Conservation (phyloP, 805 yeast genomes). For the Scheffersomyces lignosus region DNA sequence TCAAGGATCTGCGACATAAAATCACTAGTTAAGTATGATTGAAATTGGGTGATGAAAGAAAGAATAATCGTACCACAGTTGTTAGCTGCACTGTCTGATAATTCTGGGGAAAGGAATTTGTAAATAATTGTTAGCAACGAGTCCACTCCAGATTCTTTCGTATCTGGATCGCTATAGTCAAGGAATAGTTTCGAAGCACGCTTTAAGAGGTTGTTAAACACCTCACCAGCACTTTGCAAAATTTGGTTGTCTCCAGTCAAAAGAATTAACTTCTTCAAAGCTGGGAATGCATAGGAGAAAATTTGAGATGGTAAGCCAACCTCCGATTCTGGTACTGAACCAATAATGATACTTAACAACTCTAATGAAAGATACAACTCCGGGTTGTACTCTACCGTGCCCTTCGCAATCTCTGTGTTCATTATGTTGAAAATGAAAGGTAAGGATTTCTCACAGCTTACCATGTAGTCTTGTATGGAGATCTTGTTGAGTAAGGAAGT, state of each 20-base stretch:
- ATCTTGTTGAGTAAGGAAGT: slow-evolving; percentile 55
- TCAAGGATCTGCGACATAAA: slow-evolving; percentile 60
- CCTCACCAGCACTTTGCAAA: slow-evolving; percentile 74
- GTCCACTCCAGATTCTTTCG: slow-evolving; percentile 48
- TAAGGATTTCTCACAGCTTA: slow-evolving; percentile 50
- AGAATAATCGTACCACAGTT: slow-evolving; percentile 70
- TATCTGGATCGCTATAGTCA: slow-evolving; percentile 29
- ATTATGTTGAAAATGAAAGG: slow-evolving; percentile 48
- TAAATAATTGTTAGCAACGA: slow-evolving; percentile 64
- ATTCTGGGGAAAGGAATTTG: slow-evolving; percentile 65
- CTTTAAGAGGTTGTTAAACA: slow-evolving; percentile 59
- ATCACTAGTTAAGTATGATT: slow-evolving; percentile 33
- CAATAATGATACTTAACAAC: slow-evolving; percentile 51
- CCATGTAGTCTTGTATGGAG: slow-evolving; percentile 42
- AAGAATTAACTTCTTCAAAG: slow-evolving; percentile 39
- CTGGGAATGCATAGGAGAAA: slow-evolving; percentile 45
- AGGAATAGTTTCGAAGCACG: slow-evolving; percentile 36
- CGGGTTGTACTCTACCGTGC: slow-evolving; percentile 53
- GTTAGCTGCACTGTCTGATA: slow-evolving; percentile 80
- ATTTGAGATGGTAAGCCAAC: slow-evolving; percentile 37
- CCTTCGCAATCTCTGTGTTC: slow-evolving; percentile 21
- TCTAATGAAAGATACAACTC: slow-evolving; percentile 60
- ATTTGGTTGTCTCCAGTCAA: slow-evolving; percentile 71
- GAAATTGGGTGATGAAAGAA: slow-evolving; percentile 55
- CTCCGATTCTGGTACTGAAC: slow-evolving; percentile 34